A percentile compares a stretch with the other conserved stretches of the same genome.
phyloP scores from a whole-genome alignment of 768 basidiomycete species.

The Cubamyces lactineus region DNA sequence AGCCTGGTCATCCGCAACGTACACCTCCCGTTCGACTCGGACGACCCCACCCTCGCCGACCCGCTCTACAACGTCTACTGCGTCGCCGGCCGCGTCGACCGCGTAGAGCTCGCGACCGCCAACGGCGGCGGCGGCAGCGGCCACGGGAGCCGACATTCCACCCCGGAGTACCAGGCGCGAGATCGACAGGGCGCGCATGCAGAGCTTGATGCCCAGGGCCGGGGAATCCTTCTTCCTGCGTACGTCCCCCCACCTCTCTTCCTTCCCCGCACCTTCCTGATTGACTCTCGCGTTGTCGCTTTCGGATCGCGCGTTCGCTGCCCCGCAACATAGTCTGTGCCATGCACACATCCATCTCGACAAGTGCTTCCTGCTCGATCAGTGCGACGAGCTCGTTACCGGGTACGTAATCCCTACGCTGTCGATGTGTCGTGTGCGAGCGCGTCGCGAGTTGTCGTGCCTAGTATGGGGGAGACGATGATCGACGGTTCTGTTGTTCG shows the following conservation, averaged over 20 bases:
- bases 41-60: constrained; percentile 17
- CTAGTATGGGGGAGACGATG: too few species aligned
- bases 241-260: constrained; percentile 17
- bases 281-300: too few species aligned
- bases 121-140: constrained; percentile 14
- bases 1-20: constrained; percentile 28
- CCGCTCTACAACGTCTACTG: constrained; percentile 28
- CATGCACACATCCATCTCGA: constrained; percentile 71
- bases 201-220: constrained; percentile 26
- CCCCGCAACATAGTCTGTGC: constrained; percentile 45
- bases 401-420: constrained; percentile 44
- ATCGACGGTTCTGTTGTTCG: too few species aligned
- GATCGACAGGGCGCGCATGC: constrained; percentile 11
- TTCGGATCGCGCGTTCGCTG: too few species aligned
- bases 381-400: constrained; percentile 52
- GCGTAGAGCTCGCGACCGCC: constrained; percentile 21
- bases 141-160: constrained; percentile 18
- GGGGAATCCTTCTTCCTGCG: constrained; percentile 32
- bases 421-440: background rate
- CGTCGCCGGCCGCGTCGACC: constrained; percentile 19
- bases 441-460: background rate
- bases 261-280: too few species aligned
- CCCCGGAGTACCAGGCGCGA: constrained; percentile 17
- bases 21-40: constrained; percentile 21
- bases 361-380: constrained; percentile 67